These are phyloP conservation scores for Mycena metata DNA, from an alignment of 768 basidiomycete species.

Conservation along the genomic window DNA sequence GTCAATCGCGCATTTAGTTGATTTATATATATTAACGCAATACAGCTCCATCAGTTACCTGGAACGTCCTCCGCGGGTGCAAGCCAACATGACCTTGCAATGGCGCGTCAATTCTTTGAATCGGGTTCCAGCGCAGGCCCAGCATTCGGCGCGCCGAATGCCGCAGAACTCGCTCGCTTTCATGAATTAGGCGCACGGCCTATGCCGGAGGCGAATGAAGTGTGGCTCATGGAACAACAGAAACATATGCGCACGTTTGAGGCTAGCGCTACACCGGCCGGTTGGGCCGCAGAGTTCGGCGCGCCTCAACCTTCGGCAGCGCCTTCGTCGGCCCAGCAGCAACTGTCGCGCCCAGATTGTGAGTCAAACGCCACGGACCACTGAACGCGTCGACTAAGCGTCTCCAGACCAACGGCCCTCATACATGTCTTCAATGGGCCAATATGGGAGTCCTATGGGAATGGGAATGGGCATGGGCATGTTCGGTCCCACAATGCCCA, in stretches of 20 bases:
- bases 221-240: conserved; percentile 69
- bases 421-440: conserved; percentile 51
- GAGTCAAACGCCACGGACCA: conserved; percentile 37
- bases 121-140: conserved; percentile 48
- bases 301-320: conserved; percentile 43
- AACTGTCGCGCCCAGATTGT: conserved; percentile 56
- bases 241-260: conserved; percentile 56
- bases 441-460: conserved; percentile 54
- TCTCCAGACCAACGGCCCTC: conserved; percentile 55
- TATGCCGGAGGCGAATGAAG: conserved; percentile 58
- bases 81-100: conserved; percentile 75
- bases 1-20: conserved; percentile 35
- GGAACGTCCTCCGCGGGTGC: conserved; percentile 62
- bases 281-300: conserved; percentile 74
- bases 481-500: conserved; percentile 49
- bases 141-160: conserved; percentile 40
- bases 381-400: background rate
- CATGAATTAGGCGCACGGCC: conserved; percentile 38
- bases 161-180: conserved; percentile 42
- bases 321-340: conserved; percentile 49
- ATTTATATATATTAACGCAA: conserved; percentile 15
- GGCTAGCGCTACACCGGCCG: conserved; percentile 47
- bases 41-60: conserved; percentile 83
- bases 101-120: conserved; percentile 88
- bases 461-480: conserved; percentile 43